These are phyloP conservation scores for Glonium stellatum DNA, from an alignment of 495 filamentous ascomycete genomes.

Conservation along the genomic window DNA sequence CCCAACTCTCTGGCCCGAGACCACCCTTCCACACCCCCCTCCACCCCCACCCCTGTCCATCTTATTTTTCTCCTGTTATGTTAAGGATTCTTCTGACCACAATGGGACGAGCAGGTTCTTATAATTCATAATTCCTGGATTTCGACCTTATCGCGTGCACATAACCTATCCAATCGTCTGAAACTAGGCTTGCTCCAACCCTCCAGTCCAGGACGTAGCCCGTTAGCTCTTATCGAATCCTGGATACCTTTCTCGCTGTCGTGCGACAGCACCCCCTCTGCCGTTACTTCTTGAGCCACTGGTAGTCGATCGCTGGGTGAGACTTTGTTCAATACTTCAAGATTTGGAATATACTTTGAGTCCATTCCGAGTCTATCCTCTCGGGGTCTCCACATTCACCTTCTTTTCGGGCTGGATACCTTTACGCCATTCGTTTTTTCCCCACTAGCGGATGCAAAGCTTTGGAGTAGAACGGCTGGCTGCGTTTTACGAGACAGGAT, in stretches of 20 bases:
- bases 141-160: background rate
- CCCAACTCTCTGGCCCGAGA: too few species aligned
- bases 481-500: background rate
- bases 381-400: background rate
- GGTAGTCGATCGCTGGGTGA: background rate
- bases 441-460: background rate
- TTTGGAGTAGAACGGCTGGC: background rate
- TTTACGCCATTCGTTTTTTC: background rate
- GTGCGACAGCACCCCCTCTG: background rate
- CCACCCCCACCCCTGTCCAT: background rate
- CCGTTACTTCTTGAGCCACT: background rate
- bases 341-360: background rate
- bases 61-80: background rate
- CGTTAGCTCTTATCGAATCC: background rate
- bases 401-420: background rate
- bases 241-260: background rate
- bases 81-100: background rate
- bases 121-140: background rate
- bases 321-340: background rate
- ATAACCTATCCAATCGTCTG: background rate
- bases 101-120: background rate
- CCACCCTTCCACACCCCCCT: background rate
- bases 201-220: background rate
- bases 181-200: background rate
- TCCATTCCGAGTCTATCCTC: background rate